Conservation (phyloP, 495 filamentous ascomycete genomes). For the Aspergillus bertholletiae region DNA sequence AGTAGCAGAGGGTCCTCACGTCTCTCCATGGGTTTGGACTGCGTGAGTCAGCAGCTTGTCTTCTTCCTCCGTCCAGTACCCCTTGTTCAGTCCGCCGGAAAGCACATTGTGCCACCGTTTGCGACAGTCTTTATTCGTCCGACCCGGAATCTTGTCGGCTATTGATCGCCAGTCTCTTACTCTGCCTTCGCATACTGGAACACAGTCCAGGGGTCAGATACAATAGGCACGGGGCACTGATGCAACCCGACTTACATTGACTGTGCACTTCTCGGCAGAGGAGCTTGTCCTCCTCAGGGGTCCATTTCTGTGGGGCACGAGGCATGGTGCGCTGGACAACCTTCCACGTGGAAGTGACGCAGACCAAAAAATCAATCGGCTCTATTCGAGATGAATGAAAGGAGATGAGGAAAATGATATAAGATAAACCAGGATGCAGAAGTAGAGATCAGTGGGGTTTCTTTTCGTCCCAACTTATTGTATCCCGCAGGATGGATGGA, state of each 20-base stretch:
- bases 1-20: neutral
- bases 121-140: constrained; percentile 17
- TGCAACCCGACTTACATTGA: neutral
- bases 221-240: neutral
- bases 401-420: too few relatives aligned
- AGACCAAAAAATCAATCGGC: neutral
- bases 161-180: neutral
- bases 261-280: neutral
- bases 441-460: neutral
- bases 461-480: too few relatives aligned
- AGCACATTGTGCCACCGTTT: constrained; percentile 12
- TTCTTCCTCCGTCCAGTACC: constrained; percentile 19
- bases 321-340: neutral
- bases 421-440: too few relatives aligned
- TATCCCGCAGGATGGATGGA: too few relatives aligned
- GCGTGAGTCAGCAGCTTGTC: constrained; percentile 19
- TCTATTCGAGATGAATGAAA: neutral
- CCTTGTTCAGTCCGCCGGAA: constrained; percentile 10
- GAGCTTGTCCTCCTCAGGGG: neutral
- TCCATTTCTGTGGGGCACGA: neutral
- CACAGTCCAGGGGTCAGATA: neutral
- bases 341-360: neutral
- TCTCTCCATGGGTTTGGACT: constrained; percentile 11
- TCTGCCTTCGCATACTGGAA: neutral
- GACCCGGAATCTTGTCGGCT: constrained; percentile 6